Percentiles rank a stretch among this genome's conserved stretches.
Conservation (phyloP, 257 asterid genomes). For the Solanum lycopersicoides region DNA sequence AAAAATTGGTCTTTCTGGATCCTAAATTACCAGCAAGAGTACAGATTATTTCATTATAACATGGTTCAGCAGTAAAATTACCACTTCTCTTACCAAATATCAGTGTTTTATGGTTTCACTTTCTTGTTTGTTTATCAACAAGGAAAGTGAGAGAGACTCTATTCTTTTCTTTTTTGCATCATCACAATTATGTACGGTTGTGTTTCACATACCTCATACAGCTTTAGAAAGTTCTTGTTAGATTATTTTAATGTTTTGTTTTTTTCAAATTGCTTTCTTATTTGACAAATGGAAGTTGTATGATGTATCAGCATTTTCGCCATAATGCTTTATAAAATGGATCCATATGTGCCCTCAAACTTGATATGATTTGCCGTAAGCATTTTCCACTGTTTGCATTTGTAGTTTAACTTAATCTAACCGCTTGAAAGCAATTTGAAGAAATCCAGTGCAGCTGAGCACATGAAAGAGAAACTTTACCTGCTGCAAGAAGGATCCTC, state of each 20-base stretch:
- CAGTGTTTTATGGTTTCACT: background rate
- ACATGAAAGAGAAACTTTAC: constrained; percentile 21
- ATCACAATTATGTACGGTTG: background rate
- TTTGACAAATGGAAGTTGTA: background rate
- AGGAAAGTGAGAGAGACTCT: background rate
- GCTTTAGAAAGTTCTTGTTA: background rate
- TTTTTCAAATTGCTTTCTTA: background rate
- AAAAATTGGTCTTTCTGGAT: background rate
- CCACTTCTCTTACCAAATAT: background rate
- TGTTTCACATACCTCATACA: background rate
- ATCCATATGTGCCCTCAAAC: background rate
- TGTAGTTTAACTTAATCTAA: background rate
- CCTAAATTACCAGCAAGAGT: background rate
- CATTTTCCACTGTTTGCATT: background rate
- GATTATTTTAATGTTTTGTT: background rate
- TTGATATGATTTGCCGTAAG: background rate
- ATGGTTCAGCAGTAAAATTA: background rate
- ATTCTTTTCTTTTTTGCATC: background rate
- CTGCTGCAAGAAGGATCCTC: constrained; percentile 99
- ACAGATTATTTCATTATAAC: background rate
- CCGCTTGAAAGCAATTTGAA: background rate
- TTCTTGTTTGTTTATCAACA: background rate
- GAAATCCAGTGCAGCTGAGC: background rate
- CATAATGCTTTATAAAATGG: background rate
- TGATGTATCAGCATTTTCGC: background rate